Evolutionary conservation across 805 yeast genomes (phyloP), one percentile per base, ranked within the genome.

Genomic region (Candida railenensis): DNA sequence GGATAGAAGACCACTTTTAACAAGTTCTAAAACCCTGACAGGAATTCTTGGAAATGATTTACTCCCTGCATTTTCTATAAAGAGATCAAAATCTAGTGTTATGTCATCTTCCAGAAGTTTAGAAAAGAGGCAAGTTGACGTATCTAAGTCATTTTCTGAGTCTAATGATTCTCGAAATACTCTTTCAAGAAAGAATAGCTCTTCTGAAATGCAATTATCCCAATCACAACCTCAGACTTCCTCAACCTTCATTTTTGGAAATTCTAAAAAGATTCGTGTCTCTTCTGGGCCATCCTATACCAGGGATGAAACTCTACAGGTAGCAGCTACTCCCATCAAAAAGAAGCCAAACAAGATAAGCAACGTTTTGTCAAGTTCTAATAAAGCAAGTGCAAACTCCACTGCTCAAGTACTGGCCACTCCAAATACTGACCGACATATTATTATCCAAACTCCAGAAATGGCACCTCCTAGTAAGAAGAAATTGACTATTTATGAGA

Each of bases 91-190:
- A 46, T 72, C 77, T 0, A 69, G 62, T 43, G 57, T 72, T 34
- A 65, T 71, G 2, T 62, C 76, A 5, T 16, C 39, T 12, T 36
- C 39, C 1, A 69, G 66, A 37, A 63, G 66, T 46, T 51, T 72
- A 42, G 66, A 68, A 20, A 59, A 66, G 43, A 49, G 77, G 34
- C 75, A 71, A 52, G 74, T 73, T 18, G 77, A 72, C 40, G 60
- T 72, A 52, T 62, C 71, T 7, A 42, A 40, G 36, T 44, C 47
- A n/a, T 39, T 44, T 14, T 32, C 47, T 5, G 43, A 44, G 14
- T 12, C 41, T 5, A 41, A 11, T 11, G 30, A 25, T 11, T 7
- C 30, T 7, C 30, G 30, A 25, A 25, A 25, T 25, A 11, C 9
- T 4, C 22, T 15, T 36, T 36, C 39, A 18, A 4, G 21, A 20